phyloP scores from a whole-genome alignment of 1,139 yeast species.

The Schizosaccharomyces versatilis region DNA sequence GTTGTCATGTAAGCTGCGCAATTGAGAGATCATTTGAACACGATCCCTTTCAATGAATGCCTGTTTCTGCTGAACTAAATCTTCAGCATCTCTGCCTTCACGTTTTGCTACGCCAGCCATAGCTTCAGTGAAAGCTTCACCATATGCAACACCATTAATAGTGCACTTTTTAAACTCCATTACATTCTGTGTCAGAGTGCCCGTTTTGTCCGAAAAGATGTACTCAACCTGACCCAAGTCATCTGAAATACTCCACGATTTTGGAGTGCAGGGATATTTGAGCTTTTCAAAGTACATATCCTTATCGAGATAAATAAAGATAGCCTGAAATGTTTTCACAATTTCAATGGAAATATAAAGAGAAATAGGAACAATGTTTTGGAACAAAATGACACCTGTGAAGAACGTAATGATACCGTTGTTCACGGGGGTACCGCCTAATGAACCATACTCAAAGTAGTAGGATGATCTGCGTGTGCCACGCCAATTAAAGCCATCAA shows the following conservation, averaged over 20 bases:
- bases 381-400: slow-evolving; percentile 74
- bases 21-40: slow-evolving; percentile 36
- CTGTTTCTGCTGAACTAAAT: neutral
- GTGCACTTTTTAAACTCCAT: slow-evolving; percentile 94
- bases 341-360: slow-evolving; percentile 85
- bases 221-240: slow-evolving; percentile 93
- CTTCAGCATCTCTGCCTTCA: neutral
- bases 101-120: slow-evolving; percentile 34
- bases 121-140: slow-evolving; percentile 90
- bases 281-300: slow-evolving; percentile 65
- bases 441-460: too few species aligned
- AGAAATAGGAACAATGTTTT: slow-evolving; percentile 83
- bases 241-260: slow-evolving; percentile 91
- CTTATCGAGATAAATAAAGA: slow-evolving; percentile 70
- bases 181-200: slow-evolving; percentile 84
- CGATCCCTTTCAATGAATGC: slow-evolving; percentile 35
- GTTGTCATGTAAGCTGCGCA: slow-evolving; percentile 29
- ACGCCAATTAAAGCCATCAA: too few species aligned
- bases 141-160: slow-evolving; percentile 68
- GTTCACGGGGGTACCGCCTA: too few species aligned
- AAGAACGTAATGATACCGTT: slow-evolving; percentile 68
- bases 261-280: slow-evolving; percentile 89
- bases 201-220: slow-evolving; percentile 88
- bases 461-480: slow-evolving; percentile 10
- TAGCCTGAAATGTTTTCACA: slow-evolving; percentile 84